Base-by-base conservation (phyloP, 495 filamentous ascomycete species). In the Penicillium bovifimosum region DNA sequence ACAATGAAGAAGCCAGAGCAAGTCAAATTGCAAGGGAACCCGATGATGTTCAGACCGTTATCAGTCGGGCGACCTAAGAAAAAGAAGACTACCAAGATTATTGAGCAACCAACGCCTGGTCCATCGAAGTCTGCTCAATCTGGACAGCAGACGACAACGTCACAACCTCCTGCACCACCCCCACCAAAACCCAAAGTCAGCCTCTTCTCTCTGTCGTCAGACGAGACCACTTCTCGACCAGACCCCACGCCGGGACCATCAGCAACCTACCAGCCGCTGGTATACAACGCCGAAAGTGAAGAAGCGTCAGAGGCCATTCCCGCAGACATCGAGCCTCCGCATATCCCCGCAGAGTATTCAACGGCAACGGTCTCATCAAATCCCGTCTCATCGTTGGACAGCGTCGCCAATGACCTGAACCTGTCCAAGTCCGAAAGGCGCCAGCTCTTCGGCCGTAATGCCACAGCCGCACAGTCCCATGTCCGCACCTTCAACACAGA, bases 401-500 rank as follows among this genome's bases (percentile, higher is more conserved):
- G 75, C 45, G 84, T 95, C 26, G 86, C 90, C 24, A 68, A 80
- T 36, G 82, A 86, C 56, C 77, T 95, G 31, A 86, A 88, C 51
- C 82, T 96, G 18, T 85, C 88, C 6, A 79, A 77, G 3, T 70
- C 86, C 0, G 82, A 87, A 42, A 78, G 83, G 41, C 84, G 91
- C 18, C 91, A 92, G 53, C 82, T 96, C 9, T 88, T 96, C 53
- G 91, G 91, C 24, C 85, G 91, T 4, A 66, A 73, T 48, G 65
- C 60, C 3, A 63, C 58, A 38, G 48, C 64, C 9, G 60, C 61
- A n/a, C 56, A 69, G 34, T 68, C 70, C 6, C 76, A 70, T 18
- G 73, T 95, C 8, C 70, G 88, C 41, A 86, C 82, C 52, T 95
- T 96, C 82, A 86, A 91, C 69, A 92, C 87, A 34, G 89, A 90